Base-by-base conservation (phyloP, 768 basidiomycete genomes). In the Punctularia strigosozonata region DNA sequence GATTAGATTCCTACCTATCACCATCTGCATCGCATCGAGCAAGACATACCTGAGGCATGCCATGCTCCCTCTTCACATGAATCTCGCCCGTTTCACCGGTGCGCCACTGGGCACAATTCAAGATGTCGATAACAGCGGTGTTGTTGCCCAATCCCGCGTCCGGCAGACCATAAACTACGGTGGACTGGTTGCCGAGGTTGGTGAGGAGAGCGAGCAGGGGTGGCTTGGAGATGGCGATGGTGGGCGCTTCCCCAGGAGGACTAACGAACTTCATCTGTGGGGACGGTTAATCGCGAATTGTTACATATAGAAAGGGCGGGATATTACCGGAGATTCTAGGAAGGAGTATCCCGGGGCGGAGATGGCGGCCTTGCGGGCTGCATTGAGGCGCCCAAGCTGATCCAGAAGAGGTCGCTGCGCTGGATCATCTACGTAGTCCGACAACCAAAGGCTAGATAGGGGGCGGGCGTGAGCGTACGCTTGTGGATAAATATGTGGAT, bases 121-220 rank as follows among this genome's bases (percentile, higher is more conserved):
- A 46, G 20, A 72, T 62, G 43, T 80, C 74, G 23, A 78, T 62
- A 6, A 80, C 57, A 23, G 37, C 50, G 46, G 70, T 63, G 37
- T 60, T 57, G 1, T 53, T 47, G 18, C 52, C 42, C 57, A 66
- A 76, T 7, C 61, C 56, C 2, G 63, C 45, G n/a, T 55, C 51
- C 4, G 59, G 60, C 25, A 73, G 61, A 17, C 51, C 63, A 72
- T 72, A 77, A 19, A 43, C 52, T 19, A 52, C 50, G 12, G 56
- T 48, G n/a, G 59, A 57, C 33, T 50, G 43, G 37, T 50, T 60
- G 24, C 75, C 77, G 25, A 59, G 50, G 54, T 79, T 78, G 4
- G 77, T 70, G 43, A 78, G 50, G 24, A 78, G 65, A 5, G 69
- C 56, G 31, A 77, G 63, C 43, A 80, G 52, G 1, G 77, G 75